A percentile compares a stretch with the other conserved stretches of the same genome.
Evolutionary conservation across 345 rosid genomes (phyloP).

Genomic region (Mangifera indica): DNA sequence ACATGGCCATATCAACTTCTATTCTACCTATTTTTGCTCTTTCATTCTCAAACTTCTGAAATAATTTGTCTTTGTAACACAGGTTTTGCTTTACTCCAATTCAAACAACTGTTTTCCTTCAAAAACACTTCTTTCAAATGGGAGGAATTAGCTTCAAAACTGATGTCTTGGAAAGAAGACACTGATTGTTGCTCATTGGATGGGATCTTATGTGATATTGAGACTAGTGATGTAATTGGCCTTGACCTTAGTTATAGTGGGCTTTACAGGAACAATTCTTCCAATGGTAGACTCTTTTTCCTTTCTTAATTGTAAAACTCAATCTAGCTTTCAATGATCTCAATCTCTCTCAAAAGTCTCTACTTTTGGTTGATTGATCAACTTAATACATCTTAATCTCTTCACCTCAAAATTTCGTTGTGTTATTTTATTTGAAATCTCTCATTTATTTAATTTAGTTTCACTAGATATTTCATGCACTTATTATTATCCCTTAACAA

Average conservation of each 20-base stretch:
- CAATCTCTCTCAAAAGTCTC: not conserved
- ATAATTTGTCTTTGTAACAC: not conserved
- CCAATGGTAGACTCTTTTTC: slow-evolving; percentile 21
- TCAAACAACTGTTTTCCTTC: slow-evolving; percentile 6
- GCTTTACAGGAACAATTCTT: slow-evolving; percentile 7
- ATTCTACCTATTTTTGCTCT: not conserved
- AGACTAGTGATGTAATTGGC: slow-evolving; percentile 22
- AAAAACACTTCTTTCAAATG: not conserved
- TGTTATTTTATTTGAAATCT: no score
- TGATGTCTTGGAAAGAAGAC: slow-evolving; percentile 21
- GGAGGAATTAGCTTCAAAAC: no score
- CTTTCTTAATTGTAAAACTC: slow-evolving; percentile 26
- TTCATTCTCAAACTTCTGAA: not conserved
- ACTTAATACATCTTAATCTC: slow-evolving; percentile 19
- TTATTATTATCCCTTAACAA: no score
- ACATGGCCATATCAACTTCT: not conserved
- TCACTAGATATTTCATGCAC: no score
- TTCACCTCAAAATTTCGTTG: not conserved
- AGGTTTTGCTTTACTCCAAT: slow-evolving; percentile 3
- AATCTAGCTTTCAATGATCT: no score
- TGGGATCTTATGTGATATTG: slow-evolving; percentile 26
- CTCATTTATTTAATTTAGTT: no score
- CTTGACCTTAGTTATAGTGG: slow-evolving; percentile 15
- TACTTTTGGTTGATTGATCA: not conserved
- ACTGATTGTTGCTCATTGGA: slow-evolving; percentile 31